Evolutionary conservation across 768 basidiomycete species (phyloP), one percentile per base, ranked within the genome.

Genomic region (Favolaschia claudopus): DNA sequence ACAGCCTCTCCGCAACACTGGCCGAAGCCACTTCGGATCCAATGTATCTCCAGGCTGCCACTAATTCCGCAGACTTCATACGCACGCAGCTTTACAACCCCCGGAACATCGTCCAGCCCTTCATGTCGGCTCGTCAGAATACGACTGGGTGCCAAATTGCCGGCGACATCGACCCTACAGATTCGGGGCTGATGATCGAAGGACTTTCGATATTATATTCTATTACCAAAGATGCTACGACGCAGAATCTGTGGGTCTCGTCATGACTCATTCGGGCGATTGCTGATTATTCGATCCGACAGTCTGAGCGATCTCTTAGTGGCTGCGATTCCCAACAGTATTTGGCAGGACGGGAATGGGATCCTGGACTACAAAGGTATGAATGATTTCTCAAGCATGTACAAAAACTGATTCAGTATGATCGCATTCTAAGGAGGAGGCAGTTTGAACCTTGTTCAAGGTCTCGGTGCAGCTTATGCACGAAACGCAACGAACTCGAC

Each of bases 31-130:
- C 58, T 2, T 22, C 25, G 10, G 43, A 53, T n/a, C 22, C 43
- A 1, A 15, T 47, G 6, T 59, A 59, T 47, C 58, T 59, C 20
- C 32, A 59, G 25, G 58, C 58, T 15, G 58, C 58, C 2, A 39
- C 15, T 5, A 9, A 52, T 20, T 59, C 58, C 1, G 43, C 50
- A 6, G 37, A 59, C 22, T 59, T 59, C 24, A 45, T 59, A 20
- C 44, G 15, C 29, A 15, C 42, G 3, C 58, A 59, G 15, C 33
- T 59, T 14, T 47, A 25, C 20, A 31, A 32, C 36, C 12, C n/a
- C 24, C 20, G 28, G 4, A 40, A 40, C 58, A 44, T 53, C 17
- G 50, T 59, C 2, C 50, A 46, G 20, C 27, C 31, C n/a, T 52
- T 29, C 22, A 59, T 59, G 4, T 45, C 37, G 3, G 58, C 58